A percentile compares a stretch with the other conserved stretches of the same genome.
Evolutionary conservation across 1,284 basidiomycete species (phyloP).

Genomic region (Microbotryum lychnidis-dioicae): DNA sequence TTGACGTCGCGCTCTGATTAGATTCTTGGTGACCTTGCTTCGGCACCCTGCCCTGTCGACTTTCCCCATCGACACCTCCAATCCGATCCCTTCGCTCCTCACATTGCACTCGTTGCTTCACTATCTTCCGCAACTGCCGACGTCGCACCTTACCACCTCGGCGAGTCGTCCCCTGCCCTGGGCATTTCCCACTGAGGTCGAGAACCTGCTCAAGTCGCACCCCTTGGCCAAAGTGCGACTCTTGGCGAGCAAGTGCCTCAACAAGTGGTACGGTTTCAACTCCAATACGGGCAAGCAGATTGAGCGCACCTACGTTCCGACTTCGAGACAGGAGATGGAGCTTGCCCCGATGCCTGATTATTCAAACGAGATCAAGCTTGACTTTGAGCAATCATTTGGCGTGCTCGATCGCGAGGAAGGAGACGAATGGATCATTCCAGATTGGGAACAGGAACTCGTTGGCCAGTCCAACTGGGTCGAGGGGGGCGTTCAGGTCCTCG

Average conservation of each 20-base stretch:
- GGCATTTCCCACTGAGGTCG: slow-evolving; percentile 24
- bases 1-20: slow-evolving; percentile 1
- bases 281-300: slow-evolving; percentile 25
- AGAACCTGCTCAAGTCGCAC: slow-evolving; percentile 28
- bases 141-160: slow-evolving; percentile 7
- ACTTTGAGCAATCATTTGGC: slow-evolving; percentile 16
- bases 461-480: slow-evolving; percentile 17
- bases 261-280: slow-evolving; percentile 30
- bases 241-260: slow-evolving; percentile 31
- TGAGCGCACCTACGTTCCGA: slow-evolving; percentile 7
- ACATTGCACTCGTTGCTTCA: slow-evolving; percentile 20
- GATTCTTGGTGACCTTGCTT: slow-evolving; percentile 22
- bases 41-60: slow-evolving; percentile 17
- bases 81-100: slow-evolving; percentile 14
- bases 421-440: slow-evolving; percentile 13
- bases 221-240: slow-evolving; percentile 27
- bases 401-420: slow-evolving; percentile 7
- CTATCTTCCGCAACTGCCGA: slow-evolving; percentile 19
- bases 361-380: slow-evolving; percentile 12
- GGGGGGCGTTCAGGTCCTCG: slow-evolving; percentile 26
- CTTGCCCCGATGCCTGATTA: slow-evolving; percentile 19
- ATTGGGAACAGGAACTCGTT: not conserved
- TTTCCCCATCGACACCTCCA: slow-evolving; percentile 5
- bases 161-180: slow-evolving; percentile 15
- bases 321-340: not conserved